Evolutionary conservation across 108 stramenopile genomes (phyloP), one percentile per base, ranked within the genome.

Genomic region (Cyclotella baltica): DNA sequence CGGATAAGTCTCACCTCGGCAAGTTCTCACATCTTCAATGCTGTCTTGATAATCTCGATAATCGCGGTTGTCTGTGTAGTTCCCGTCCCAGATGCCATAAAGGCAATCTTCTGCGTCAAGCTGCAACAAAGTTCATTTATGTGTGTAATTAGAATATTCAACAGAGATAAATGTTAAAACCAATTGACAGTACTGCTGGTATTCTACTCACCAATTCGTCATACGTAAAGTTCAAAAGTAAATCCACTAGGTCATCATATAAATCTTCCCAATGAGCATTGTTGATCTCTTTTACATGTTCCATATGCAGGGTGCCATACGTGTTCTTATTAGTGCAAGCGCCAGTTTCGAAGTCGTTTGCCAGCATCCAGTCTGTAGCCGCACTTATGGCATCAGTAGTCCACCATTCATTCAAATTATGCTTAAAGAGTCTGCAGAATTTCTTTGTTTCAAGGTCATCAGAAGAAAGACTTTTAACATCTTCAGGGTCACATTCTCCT

Each of bases 1-100:
- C n/a, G n/a, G n/a, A n/a, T n/a, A n/a, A n/a, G n/a, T n/a, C 63
- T 40, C 27, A 64, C 63, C 63, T 64, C 63, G 38, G 27, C 63
- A 64, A 23, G 63, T 64, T 67, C 67, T 50, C 33, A 1, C 4
- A 23, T 38, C 36, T 2, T 31, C 63, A 2, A 23, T 64, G 1
- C 10, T 15, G 3, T 1, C 6, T 0, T 33, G 50, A 10, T 10
- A 19, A 9, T 33, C 0, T 1, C 18, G 30, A 40, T 25, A 37
- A 43, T 43, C 40, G 13, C 40, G 8, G 8, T 8, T 43, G 4
- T 29, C 16, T 1, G 37, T 43, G 25, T 64, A 64, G 38, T 27
- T 13, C 0, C 20, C 38, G 27, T 64, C 37, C 38, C 22, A 18
- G 46, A 64, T 64, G 38, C 15, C 22, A 25, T 64, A 38, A 16